Evolutionary conservation across 192 early-diverging fungal genomes (phyloP), one percentile per base, ranked within the genome.

Genomic region (Helicostylum pulchrum): DNA sequence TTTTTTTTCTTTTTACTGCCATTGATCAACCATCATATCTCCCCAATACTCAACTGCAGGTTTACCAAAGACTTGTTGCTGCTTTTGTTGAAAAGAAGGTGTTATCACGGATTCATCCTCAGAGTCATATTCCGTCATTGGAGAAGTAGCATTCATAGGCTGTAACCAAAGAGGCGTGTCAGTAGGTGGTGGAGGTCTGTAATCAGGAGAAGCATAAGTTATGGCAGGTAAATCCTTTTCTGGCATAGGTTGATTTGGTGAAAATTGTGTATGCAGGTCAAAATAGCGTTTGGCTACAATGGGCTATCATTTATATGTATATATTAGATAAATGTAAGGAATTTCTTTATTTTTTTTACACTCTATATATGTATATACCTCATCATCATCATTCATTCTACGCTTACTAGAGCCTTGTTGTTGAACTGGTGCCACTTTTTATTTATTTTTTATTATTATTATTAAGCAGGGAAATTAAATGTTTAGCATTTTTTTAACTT

Each of bases 121-220:
- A 15, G 57, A 59, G 14, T 59, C 57, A 59, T 59, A 39, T 21
- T 59, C 57, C 12, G 57, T 59, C 42, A 59, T 45, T 12, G 57
- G 57, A 10, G 57, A 59, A 45, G 57, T 19, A 49, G 61, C 30
- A 21, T 50, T 31, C 30, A 62, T 26, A 12, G 62, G 51, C 30
- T 53, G 51, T 32, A 64, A 42, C 62, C 62, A 64, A 14, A 64
- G 50, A 26, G 57, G 34, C n/a, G 51, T 46, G 17, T 39, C 14
- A 15, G 56, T 34, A 43, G 42, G 62, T 42, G 62, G 62, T 53
- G 42, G 62, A 20, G 62, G 62, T 64, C 62, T 39, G 15, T 53
- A 64, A 19, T 64, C 62, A 49, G 62, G 62, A 43, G 50, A 53
- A 26, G 62, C 62, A 53, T 64, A 64, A 15, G 62, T 64, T 6